Conservation (phyloP, 2,329 filamentous ascomycete genomes). For the Diaporthe humulicola region DNA sequence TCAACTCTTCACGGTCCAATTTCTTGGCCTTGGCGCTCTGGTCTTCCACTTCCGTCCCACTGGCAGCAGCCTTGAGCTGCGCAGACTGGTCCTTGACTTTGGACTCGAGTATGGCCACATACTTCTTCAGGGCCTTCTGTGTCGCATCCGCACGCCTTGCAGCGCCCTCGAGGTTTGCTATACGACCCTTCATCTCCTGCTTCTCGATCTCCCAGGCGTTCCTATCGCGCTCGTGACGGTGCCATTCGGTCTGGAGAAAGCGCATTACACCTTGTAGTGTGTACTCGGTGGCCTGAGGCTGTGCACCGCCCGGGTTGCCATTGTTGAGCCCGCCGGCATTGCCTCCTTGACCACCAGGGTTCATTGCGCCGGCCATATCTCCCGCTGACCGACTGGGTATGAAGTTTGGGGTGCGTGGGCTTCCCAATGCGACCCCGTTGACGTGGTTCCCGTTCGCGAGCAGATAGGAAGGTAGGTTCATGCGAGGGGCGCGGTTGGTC, state of each 20-base stretch:
- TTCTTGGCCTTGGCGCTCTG: conserved; percentile 61
- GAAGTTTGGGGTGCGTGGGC: conserved; percentile 32
- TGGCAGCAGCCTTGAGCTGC: conserved; percentile 71
- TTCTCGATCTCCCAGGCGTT: conserved; percentile 99
- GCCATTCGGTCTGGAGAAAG: conserved; percentile 99
- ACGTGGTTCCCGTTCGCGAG: conserved; percentile 13
- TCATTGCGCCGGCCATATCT: conserved; percentile 40
- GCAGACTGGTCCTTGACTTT: conserved; percentile 87
- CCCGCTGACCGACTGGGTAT: conserved; percentile 18
- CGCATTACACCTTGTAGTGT: conserved; percentile 90
- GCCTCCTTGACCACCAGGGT: conserved; percentile 38
- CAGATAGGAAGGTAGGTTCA: conserved; percentile 23
- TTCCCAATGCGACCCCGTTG: conserved; percentile 22
- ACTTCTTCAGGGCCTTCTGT: conserved; percentile 90
- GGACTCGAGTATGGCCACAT: conserved; percentile 89
- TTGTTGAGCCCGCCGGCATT: conserved; percentile 37
- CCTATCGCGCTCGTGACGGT: conserved; percentile 95
- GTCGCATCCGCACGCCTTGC: conserved; percentile 87
- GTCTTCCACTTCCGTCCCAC: conserved; percentile 47
- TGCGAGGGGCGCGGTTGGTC: conserved; percentile 32
- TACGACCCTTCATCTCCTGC: conserved; percentile 98
- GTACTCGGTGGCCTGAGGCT: conserved; percentile 72
- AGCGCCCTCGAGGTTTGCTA: conserved; percentile 93
- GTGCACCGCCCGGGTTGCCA: conserved; percentile 50
- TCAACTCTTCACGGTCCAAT: conserved; percentile 63